These are phyloP conservation scores for Fusarium paranaense DNA, from an alignment of 2,329 filamentous ascomycete genomes.

Conservation along the genomic window DNA sequence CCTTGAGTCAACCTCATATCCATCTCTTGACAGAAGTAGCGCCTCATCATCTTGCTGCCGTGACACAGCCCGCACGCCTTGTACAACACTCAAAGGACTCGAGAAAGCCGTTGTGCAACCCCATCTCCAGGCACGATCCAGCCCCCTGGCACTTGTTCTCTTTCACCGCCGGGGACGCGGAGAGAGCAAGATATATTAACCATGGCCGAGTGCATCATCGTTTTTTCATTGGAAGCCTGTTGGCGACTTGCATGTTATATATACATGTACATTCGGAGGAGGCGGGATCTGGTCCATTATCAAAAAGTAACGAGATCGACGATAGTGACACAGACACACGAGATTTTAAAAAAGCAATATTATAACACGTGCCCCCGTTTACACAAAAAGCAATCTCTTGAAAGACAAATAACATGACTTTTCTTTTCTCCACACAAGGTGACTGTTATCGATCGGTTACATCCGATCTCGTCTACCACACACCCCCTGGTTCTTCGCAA, in stretches of 20 bases:
- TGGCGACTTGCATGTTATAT: slow-evolving; percentile 28
- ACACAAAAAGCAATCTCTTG: not conserved
- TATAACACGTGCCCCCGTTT: not conserved
- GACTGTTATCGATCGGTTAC: slow-evolving; percentile 11
- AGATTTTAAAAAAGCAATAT: not conserved
- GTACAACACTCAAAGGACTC: slow-evolving; percentile 18
- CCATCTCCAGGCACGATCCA: not conserved
- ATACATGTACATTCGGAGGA: slow-evolving; percentile 7
- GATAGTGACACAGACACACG: not conserved
- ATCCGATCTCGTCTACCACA: slow-evolving; percentile 23
- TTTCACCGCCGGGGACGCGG: slow-evolving; percentile 26
- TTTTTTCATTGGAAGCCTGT: slow-evolving; percentile 10
- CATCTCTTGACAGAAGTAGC: slow-evolving; percentile 22
- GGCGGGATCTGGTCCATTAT: too few relatives aligned
- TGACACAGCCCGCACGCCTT: slow-evolving; percentile 21
- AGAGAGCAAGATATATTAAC: not conserved
- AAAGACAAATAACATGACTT: not conserved
- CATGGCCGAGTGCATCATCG: not conserved
- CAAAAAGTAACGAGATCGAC: not conserved
- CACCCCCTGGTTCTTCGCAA: not conserved
- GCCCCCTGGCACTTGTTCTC: not conserved
- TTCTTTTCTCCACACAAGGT: not conserved
- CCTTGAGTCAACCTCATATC: slow-evolving; percentile 1
- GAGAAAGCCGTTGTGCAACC: slow-evolving; percentile 27
- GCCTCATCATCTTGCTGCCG: slow-evolving; percentile 25